phyloP scores from a whole-genome alignment of 192 early-diverging fungal genomes.

The Radiomyces spectabilis region DNA sequence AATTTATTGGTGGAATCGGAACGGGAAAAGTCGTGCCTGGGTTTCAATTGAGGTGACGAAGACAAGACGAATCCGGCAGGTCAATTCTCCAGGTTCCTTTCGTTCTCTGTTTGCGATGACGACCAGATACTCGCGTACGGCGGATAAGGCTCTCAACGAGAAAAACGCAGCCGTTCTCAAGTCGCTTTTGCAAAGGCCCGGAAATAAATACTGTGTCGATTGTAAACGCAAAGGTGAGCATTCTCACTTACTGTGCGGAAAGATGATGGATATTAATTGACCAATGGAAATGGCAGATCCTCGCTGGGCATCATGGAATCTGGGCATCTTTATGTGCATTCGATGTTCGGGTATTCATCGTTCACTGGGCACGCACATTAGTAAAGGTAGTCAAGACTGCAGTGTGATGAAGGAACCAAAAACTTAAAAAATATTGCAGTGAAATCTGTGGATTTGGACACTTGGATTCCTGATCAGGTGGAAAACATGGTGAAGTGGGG shows the following conservation, averaged over 20 bases:
- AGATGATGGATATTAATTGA: neutral
- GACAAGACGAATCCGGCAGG: too few species aligned
- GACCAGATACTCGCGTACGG: constrained; percentile 56
- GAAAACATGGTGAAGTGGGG: constrained; percentile 77
- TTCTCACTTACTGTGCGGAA: neutral
- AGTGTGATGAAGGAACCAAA: neutral
- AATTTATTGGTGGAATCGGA: too few species aligned
- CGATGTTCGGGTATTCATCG: constrained; percentile 69
- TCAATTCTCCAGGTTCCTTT: too few species aligned
- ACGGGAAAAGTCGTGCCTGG: too few species aligned
- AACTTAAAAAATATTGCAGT: constrained; percentile 35
- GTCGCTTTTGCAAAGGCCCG: constrained; percentile 55
- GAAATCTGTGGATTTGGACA: constrained; percentile 79
- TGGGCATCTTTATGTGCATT: constrained; percentile 57
- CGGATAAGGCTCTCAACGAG: constrained; percentile 65
- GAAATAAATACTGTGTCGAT: constrained; percentile 74
- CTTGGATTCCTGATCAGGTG: constrained; percentile 74
- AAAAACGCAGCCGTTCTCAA: constrained; percentile 65
- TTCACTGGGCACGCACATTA: constrained; percentile 79
- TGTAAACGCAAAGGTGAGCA: constrained; percentile 67
- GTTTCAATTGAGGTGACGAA: too few species aligned
- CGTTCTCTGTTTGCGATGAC: constrained; percentile 33
- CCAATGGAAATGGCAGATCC: constrained; percentile 39
- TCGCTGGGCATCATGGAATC: constrained; percentile 62
- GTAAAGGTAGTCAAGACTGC: constrained; percentile 50